phyloP scores from a whole-genome alignment of 2,329 filamentous ascomycete species.

The Neospermospora avenae region DNA sequence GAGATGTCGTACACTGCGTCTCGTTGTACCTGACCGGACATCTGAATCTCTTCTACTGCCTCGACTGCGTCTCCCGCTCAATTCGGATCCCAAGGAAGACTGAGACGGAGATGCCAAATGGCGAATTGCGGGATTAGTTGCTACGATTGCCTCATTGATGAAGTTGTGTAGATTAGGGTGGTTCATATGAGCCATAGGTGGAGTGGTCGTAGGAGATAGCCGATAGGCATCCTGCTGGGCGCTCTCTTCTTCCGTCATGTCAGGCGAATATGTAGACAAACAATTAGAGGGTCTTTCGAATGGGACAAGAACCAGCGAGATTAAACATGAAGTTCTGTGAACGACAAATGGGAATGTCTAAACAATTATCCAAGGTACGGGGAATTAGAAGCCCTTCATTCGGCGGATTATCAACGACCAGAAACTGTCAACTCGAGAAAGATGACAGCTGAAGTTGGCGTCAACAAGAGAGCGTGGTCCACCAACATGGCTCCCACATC shows the following conservation, averaged over 20 bases:
- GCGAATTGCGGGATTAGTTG: conserved; percentile 19
- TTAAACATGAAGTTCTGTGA: too few relatives aligned
- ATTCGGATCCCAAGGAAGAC: conserved; percentile 14
- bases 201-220: background rate
- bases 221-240: background rate
- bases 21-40: background rate
- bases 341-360: too few relatives aligned
- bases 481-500: too few relatives aligned
- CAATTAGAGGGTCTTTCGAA: background rate
- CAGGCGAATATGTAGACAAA: background rate
- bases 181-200: background rate
- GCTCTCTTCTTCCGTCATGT: background rate
- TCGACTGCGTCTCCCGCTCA: background rate
- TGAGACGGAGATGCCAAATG: conserved; percentile 22
- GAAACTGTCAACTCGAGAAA: too few relatives aligned
- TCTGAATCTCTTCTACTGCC: background rate
- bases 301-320: background rate
- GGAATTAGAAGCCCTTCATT: too few relatives aligned
- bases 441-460: too few relatives aligned
- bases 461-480: too few relatives aligned
- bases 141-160: conserved; percentile 15
- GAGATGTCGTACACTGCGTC: background rate
- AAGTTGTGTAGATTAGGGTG: conserved; percentile 9
- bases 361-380: too few relatives aligned
- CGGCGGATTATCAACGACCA: too few relatives aligned